A percentile compares a stretch with the other conserved stretches of the same genome.
phyloP scores from a whole-genome alignment of 441 rosid genomes.

The Jatropha multifida region DNA sequence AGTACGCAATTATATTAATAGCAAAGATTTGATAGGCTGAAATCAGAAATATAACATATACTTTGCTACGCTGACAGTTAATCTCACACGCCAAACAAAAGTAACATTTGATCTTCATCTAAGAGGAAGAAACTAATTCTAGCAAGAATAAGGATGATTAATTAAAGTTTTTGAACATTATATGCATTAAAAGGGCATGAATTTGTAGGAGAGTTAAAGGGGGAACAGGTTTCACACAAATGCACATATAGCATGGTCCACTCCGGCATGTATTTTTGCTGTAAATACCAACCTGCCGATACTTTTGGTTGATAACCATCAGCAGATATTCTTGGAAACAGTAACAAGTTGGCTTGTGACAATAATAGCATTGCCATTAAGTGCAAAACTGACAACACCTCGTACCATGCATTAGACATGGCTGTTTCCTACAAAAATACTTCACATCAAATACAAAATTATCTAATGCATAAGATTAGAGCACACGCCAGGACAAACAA shows the following conservation, averaged over 20 bases:
- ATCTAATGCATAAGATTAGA: constrained; percentile 7
- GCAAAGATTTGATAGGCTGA: background rate
- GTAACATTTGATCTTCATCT: background rate
- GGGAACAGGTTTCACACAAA: background rate
- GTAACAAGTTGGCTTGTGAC: constrained; percentile 88
- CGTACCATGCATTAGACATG: constrained; percentile 87
- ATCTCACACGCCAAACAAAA: background rate
- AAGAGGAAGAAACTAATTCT: background rate
- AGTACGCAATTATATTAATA: background rate
- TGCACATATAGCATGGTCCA: background rate
- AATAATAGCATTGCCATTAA: constrained; percentile 89
- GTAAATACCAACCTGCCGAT: constrained; percentile 70
- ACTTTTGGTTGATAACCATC: constrained; percentile 83
- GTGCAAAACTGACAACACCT: constrained; percentile 92
- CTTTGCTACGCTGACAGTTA: background rate
- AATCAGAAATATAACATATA: background rate
- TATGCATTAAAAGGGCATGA: background rate
- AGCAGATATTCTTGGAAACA: constrained; percentile 80
- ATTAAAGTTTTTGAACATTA: background rate
- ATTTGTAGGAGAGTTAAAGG: background rate
- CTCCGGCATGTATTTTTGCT: constrained; percentile 10
- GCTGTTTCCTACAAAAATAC: constrained; percentile 77
- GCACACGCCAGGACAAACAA: background rate
- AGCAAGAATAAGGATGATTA: background rate
- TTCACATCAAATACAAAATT: constrained; percentile 28